phyloP scores from a whole-genome alignment of 2,329 filamentous ascomycete species.

The Aspergillus sp. region DNA sequence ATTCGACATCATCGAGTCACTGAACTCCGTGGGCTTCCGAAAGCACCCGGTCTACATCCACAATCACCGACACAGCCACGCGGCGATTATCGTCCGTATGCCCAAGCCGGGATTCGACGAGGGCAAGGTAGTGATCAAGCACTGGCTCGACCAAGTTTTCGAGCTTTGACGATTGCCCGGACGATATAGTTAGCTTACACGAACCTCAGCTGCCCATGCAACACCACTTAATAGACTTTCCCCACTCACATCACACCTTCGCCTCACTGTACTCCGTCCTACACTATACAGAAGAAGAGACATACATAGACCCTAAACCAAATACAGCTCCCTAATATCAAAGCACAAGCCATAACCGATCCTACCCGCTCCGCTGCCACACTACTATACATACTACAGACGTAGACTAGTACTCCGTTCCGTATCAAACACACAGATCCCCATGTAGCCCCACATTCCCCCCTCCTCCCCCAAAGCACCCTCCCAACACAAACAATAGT shows the following conservation, averaged over 20 bases:
- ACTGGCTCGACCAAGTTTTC: slow-evolving; percentile 81
- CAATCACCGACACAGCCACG: slow-evolving; percentile 78
- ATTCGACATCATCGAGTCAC: slow-evolving; percentile 77
- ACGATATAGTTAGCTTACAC: neutral
- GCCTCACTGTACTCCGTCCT: too few species aligned
- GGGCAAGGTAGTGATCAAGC: slow-evolving; percentile 73
- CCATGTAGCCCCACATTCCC: neutral
- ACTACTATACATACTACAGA: neutral
- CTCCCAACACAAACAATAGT: too few species aligned
- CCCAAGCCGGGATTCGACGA: slow-evolving; percentile 70
- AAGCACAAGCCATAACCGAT: too few species aligned
- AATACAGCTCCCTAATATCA: neutral
- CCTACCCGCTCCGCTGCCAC: neutral
- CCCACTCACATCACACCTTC: neutral
- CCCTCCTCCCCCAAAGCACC: neutral
- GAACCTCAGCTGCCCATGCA: neutral
- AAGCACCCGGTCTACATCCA: slow-evolving; percentile 58
- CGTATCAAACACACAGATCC: too few species aligned
- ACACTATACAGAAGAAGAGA: too few species aligned
- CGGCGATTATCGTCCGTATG: slow-evolving; percentile 81
- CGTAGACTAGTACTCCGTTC: too few species aligned
- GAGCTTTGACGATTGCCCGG: slow-evolving; percentile 46
- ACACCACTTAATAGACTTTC: neutral
- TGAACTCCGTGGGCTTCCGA: slow-evolving; percentile 65
- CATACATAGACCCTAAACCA: neutral